Evolutionary conservation across 305 asterid species (phyloP), one percentile per base, ranked within the genome.

Genomic region (Plantago lanceolata): DNA sequence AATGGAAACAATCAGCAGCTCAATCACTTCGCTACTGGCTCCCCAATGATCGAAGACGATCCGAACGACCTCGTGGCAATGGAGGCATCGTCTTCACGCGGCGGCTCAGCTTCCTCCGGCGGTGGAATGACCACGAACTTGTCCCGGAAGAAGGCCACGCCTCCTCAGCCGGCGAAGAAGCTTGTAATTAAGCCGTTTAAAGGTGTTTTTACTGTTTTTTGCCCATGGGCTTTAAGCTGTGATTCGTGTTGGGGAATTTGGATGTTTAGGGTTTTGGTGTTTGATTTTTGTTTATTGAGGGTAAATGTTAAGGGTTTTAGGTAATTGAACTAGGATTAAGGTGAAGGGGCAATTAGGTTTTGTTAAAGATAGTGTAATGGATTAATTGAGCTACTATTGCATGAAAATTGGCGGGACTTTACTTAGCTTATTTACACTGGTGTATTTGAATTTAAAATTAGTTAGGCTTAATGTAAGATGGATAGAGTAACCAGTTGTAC

Each of bases 131-230:
- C 88, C 37, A 74, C 93, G 48, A 85, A 85, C 79, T 75, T 85
- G 73, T 69, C 84, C 2, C 70, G 93, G 78, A 85, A 82, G 82
- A 85, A 85, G 65, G 89, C 90, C 56, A 75, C 82, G 71, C 90
- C 80, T 40, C 89, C 86, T 13, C 90, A 84, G 72, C 90, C 90
- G 2, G 70, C 89, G 13, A 85, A 85, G 45, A 85, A 79, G 69
- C 88, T 85, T 37, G 89, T 85, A 20, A 82, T 85, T 78, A 85
- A 85, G 84, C 82, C 81, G 65, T 48, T 58, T 58, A 85, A 82
- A 85, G 93, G 93, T 85, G 79, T 74, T 63, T 43, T 1, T 11
- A 18, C n/a, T n/a, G 17, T 52, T 44, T 33, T 3, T 3, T 20
- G 3, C 15, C n/a, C n/a, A n/a, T n/a, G n/a, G n/a, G n/a, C n/a